Evolutionary conservation across 768 basidiomycete species (phyloP).

Genomic region (Mrakia blollopis): DNA sequence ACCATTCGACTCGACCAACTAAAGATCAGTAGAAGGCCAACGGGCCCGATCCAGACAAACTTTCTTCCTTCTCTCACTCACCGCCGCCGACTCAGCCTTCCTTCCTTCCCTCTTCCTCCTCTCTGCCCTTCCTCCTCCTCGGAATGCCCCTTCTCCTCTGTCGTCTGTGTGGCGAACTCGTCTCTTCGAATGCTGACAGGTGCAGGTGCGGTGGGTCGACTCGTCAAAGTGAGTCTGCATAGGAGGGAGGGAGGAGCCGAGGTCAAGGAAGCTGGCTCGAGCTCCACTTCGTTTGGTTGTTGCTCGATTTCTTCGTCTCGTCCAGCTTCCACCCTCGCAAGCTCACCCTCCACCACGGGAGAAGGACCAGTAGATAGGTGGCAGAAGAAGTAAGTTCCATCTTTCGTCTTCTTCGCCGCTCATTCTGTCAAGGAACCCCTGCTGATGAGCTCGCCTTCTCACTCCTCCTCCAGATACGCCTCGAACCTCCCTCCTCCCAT

Average conservation of each 20-base stretch:
- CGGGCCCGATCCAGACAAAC: background rate
- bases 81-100: background rate
- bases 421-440: background rate
- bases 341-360: background rate
- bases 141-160: constrained; percentile 10
- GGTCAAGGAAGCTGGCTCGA: background rate
- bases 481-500: background rate
- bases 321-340: background rate
- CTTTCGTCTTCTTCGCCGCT: background rate
- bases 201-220: constrained; percentile 1
- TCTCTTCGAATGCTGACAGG: background rate
- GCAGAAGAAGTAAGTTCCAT: background rate
- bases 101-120: background rate
- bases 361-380: background rate
- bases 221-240: background rate
- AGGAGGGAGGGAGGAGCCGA: background rate
- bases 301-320: background rate
- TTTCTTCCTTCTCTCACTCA: background rate
- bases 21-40: background rate
- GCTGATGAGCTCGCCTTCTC: background rate
- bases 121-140: background rate
- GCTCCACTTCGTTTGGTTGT: background rate
- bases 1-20: too few relatives aligned
- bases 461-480: constrained; percentile 4
- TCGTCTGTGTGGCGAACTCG: constrained; percentile 14